Conservation (phyloP, 2,329 filamentous ascomycete genomes). For the Daldinia sp. region DNA sequence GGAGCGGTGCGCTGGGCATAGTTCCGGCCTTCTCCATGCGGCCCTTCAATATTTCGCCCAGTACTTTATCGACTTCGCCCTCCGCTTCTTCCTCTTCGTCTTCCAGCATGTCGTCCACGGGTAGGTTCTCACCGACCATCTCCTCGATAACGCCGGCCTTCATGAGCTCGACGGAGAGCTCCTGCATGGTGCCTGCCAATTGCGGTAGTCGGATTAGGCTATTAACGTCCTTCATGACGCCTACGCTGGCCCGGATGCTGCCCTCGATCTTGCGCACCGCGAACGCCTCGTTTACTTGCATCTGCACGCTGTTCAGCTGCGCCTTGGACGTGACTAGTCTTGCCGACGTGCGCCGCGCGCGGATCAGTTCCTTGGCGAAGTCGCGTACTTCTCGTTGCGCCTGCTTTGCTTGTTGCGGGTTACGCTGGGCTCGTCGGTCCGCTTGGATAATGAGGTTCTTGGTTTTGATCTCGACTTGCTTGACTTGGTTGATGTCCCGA, state of each 20-base stretch:
- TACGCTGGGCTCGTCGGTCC: constrained; percentile 80
- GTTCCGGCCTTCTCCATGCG: constrained; percentile 72
- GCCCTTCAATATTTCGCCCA: constrained; percentile 89
- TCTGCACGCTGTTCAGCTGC: constrained; percentile 89
- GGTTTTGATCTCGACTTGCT: constrained; percentile 82
- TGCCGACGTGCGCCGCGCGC: constrained; percentile 76
- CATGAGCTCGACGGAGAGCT: constrained; percentile 85
- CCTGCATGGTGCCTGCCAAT: constrained; percentile 87
- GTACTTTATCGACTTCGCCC: constrained; percentile 87
- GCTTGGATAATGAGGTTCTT: constrained; percentile 85
- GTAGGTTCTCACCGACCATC: constrained; percentile 88
- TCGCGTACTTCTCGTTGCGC: constrained; percentile 83
- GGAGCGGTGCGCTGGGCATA: constrained; percentile 63
- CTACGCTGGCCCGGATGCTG: constrained; percentile 82
- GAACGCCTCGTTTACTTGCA: constrained; percentile 98
- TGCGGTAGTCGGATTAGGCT: constrained; percentile 83
- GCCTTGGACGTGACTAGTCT: constrained; percentile 88
- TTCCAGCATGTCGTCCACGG: constrained; percentile 75
- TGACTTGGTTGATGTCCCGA: constrained; percentile 84
- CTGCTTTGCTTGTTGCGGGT: constrained; percentile 80
- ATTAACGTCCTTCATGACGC: constrained; percentile 98
- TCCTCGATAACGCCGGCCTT: constrained; percentile 98
- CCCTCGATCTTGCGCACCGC: constrained; percentile 95
- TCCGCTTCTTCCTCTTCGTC: constrained; percentile 79
- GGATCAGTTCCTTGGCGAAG: constrained; percentile 88